These are phyloP conservation scores for Carex cristatella DNA, from an alignment of 176 grass and related monocot genomes.

Conservation along the genomic window DNA sequence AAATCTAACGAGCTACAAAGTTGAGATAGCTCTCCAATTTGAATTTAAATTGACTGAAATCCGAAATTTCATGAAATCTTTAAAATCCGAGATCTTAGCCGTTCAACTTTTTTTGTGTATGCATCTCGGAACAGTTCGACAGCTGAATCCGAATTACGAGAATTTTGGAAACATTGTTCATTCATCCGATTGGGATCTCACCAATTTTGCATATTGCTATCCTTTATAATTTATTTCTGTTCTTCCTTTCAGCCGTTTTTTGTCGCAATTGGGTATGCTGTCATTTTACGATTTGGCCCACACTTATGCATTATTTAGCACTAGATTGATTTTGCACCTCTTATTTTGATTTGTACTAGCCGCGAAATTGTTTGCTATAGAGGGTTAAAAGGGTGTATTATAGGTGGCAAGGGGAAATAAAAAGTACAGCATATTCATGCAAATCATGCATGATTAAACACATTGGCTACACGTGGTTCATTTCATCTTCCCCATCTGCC, in stretches of 20 bases:
- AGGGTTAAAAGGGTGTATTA: not conserved
- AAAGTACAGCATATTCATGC: not conserved
- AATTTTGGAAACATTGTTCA: too few species aligned
- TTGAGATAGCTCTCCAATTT: too few species aligned
- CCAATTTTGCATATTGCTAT: not conserved
- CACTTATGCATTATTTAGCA: not conserved
- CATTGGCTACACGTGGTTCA: conserved; percentile 3
- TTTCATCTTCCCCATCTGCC: not conserved
- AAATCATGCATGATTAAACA: not conserved
- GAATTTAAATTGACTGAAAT: too few species aligned
- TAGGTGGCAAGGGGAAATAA: not conserved
- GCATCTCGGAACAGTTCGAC: too few species aligned
- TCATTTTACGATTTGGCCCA: not conserved
- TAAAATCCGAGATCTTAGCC: too few species aligned
- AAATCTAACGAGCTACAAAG: too few species aligned
- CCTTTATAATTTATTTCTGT: not conserved
- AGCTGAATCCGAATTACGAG: too few species aligned
- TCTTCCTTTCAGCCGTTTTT: not conserved
- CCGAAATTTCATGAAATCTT: too few species aligned
- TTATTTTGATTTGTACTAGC: not conserved
- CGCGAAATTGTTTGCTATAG: not conserved
- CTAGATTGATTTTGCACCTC: not conserved
- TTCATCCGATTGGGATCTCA: too few species aligned
- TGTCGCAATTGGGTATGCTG: not conserved
- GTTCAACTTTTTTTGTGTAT: too few species aligned